Base-by-base conservation (phyloP, 768 basidiomycete species). In the Podaxis pistillaris region DNA sequence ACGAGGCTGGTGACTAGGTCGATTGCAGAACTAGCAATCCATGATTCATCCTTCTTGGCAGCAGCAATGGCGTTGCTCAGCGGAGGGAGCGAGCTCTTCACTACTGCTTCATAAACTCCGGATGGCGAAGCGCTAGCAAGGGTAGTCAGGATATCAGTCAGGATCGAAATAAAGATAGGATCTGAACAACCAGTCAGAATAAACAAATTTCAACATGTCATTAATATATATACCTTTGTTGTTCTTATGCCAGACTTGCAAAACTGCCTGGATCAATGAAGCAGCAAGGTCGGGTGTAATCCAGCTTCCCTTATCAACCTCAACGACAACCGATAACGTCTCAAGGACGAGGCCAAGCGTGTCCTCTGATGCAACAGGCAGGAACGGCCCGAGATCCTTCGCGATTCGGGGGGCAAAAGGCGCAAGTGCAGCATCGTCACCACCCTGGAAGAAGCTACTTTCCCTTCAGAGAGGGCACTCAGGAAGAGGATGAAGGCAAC, bases 261-360 rank as follows among this genome's bases (percentile, higher is more conserved):
- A 79, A 9, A 89, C 75, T 3, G 88, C 86, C 11, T 81, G 71
- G 9, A 89, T 85, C 22, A 98, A 77, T 0, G 88, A 83, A 4
- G 77, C 77, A 0, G 91, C 87, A 54, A 92, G 78, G 3, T 90
- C 87, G 0, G 73, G 67, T 11, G 88, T 86, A 30, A 93, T 72
- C 93, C 93, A 94, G 50, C 79, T 81, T 59, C 86, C 85, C 46
- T 86, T 81, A 47, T 89, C 86, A 6, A 94, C 84, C 50, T 88
- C 84, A 2, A 96, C 78, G 2, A 94, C 84, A 11, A 90, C 89
- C 7, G 90, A 85, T 54, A 98, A 77, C 0, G 95, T 88, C 68
- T 96, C 94, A 15, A 98, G 78, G 37, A 97, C 87, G 4, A 98
- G 83, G 13, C 91, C 88, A 12, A 98, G 81, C 0, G 94, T 93